These are phyloP conservation scores for Primulina eburnea DNA, from an alignment of 257 asterid species.

Conservation along the genomic window DNA sequence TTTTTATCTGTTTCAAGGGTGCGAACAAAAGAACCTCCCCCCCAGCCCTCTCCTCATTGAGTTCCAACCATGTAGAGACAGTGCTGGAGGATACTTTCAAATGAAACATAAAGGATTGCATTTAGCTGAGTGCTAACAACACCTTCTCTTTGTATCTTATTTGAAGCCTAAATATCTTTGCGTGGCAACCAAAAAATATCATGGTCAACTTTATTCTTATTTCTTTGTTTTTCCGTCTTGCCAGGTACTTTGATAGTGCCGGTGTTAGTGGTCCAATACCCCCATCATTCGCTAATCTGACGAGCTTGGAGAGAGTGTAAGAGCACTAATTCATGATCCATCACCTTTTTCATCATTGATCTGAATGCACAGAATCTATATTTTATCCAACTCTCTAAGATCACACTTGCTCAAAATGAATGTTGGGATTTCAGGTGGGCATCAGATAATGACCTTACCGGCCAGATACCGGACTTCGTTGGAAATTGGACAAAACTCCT, in stretches of 20 bases:
- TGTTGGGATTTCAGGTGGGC: slow-evolving; percentile 50
- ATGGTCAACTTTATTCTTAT: neutral
- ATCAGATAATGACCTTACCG: slow-evolving; percentile 59
- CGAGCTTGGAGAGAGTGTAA: slow-evolving; percentile 39
- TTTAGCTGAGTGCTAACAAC: neutral
- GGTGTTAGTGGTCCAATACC: slow-evolving; percentile 61
- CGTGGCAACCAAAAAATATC: neutral
- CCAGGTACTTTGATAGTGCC: slow-evolving; percentile 46
- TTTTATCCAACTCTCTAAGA: slow-evolving; percentile 8
- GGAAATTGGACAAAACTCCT: slow-evolving; percentile 54
- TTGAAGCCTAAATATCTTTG: neutral
- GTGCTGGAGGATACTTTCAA: neutral
- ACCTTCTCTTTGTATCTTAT: neutral
- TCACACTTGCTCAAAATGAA: slow-evolving; percentile 19
- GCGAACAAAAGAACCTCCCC: too few relatives aligned
- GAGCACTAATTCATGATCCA: slow-evolving; percentile 6
- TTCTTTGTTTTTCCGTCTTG: slow-evolving; percentile 13
- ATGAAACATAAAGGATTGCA: neutral
- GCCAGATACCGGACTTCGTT: slow-evolving; percentile 63
- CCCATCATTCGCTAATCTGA: slow-evolving; percentile 41
- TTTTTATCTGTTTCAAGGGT: neutral
- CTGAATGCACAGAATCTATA: neutral
- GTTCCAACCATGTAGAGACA: neutral
- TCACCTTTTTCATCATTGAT: neutral
- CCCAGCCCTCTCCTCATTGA: too few relatives aligned